phyloP scores from a whole-genome alignment of 208 protist species.

The Leptomonas pyrrhocoris region DNA sequence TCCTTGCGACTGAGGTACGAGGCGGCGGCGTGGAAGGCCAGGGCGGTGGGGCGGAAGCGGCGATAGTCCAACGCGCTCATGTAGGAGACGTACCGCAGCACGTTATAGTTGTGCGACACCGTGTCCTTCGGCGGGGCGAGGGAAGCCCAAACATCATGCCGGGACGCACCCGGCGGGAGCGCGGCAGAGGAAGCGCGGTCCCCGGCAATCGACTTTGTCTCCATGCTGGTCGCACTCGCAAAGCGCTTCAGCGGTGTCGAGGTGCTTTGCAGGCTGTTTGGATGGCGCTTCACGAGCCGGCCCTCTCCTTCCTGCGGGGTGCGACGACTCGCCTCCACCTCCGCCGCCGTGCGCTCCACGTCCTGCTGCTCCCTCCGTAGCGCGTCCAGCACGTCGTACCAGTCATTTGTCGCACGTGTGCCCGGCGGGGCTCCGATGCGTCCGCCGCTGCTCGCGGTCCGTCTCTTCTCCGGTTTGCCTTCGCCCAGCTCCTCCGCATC shows the following conservation, averaged over 20 bases:
- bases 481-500: no score
- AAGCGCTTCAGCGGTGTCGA: constrained; percentile 50
- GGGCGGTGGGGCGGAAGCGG: constrained; percentile 69
- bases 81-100: constrained; percentile 63
- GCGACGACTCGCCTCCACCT: background rate
- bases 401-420: constrained; percentile 34
- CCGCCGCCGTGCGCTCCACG: constrained; percentile 13
- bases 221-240: background rate
- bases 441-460: background rate
- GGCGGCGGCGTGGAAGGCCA: constrained; percentile 67
- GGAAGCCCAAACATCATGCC: constrained; percentile 75
- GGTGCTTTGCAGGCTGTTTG: background rate
- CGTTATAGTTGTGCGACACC: constrained; percentile 56
- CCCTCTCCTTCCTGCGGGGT: constrained; percentile 19
- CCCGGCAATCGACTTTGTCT: constrained; percentile 18
- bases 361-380: constrained; percentile 53
- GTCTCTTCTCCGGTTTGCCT: no score
- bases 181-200: constrained; percentile 6
- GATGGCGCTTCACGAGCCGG: constrained; percentile 22
- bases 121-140: constrained; percentile 42
- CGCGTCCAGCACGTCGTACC: constrained; percentile 70
- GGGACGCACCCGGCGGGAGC: constrained; percentile 26
- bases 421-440: constrained; percentile 25
- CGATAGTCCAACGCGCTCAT: constrained; percentile 50
- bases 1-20: constrained; percentile 63